A percentile compares a stretch with the other conserved stretches of the same genome.
These are phyloP conservation scores for Xylaria sp. DNA, from an alignment of 2,329 filamentous ascomycete species.

Conservation along the genomic window DNA sequence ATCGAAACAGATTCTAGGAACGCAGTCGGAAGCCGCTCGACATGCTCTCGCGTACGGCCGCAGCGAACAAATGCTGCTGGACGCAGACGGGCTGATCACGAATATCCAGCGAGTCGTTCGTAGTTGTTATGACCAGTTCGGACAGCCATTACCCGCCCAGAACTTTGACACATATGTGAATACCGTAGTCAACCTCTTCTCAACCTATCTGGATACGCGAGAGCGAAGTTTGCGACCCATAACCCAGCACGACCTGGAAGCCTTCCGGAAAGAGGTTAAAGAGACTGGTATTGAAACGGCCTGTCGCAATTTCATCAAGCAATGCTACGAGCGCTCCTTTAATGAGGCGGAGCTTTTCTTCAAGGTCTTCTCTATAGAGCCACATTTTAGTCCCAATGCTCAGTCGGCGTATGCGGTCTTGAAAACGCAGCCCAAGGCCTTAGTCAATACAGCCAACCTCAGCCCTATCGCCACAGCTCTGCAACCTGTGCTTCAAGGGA, in stretches of 20 bases:
- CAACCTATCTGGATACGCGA: constrained; percentile 63
- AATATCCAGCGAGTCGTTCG: constrained; percentile 66
- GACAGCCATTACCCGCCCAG: constrained; percentile 57
- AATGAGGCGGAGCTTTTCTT: constrained; percentile 65
- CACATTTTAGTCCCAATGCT: constrained; percentile 61
- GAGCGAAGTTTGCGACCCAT: constrained; percentile 65
- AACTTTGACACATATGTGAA: constrained; percentile 65
- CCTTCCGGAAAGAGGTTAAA: constrained; percentile 64
- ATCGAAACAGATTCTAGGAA: constrained; percentile 63
- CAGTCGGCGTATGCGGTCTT: constrained; percentile 64
- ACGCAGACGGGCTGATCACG: constrained; percentile 65
- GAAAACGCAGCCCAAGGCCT: constrained; percentile 61
- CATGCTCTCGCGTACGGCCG: constrained; percentile 70
- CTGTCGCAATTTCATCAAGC: constrained; percentile 68
- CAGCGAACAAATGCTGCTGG: constrained; percentile 67
- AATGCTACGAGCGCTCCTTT: constrained; percentile 68
- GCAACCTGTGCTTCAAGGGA: constrained; percentile 60
- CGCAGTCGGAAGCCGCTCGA: constrained; percentile 68
- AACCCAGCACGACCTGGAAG: constrained; percentile 64
- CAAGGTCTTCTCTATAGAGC: constrained; percentile 67
- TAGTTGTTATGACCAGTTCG: constrained; percentile 64
- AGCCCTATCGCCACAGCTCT: constrained; percentile 62
- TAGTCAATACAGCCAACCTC: constrained; percentile 67
- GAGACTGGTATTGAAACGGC: constrained; percentile 64
- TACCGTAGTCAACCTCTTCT: constrained; percentile 65